Base-by-base conservation (phyloP, 192 early-diverging fungal species). In the Linnemannia hyalina region DNA sequence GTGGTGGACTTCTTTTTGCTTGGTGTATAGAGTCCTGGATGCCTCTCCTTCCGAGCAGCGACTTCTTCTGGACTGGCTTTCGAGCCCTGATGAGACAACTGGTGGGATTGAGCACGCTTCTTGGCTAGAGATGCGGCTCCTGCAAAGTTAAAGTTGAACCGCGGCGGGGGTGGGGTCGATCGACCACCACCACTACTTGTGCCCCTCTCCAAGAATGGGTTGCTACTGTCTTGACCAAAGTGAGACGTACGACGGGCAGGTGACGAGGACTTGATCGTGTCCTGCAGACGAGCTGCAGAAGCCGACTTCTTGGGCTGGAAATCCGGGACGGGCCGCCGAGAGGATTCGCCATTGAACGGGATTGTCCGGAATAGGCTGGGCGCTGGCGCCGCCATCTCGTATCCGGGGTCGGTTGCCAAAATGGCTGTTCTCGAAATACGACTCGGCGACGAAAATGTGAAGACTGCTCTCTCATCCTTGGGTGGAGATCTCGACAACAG, bases 21-120 rank as follows among this genome's bases (percentile, higher is more conserved):
- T 1, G 84, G 84, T 7, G 84, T 86, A 46, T 72, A 86, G 6
- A 86, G 52, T 60, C 84, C 84, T 23, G 79, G 84, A 52, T 81
- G 84, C 49, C 36, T 46, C 36, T 81, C 70, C 23, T 72, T 75
- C n/a, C 54, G 78, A 36, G 13, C 35, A 11, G 69, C 63, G 32
- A 29, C 60, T 26, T 52, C 32, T n/a, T 77, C 75, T 16, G 63
- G 44, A 52, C 29, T 23, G 38, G 72, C n/a, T 63, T 42, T 44
- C 20, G 49, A 6, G 10, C 41, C n/a, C 52, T 41, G 77, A 54
- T 60, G 74, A 20, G 15, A 52, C 22, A 1, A 35, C 49, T 49
- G 35, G 8, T 75, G 74, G 7, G 26, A 20, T 4, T 75, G 74
- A 18, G 49, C 20, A 55, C 65, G 16, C 6, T 46, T 57, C 29